Percentiles rank a stretch among this genome's conserved stretches.
phyloP scores from a whole-genome alignment of 495 filamentous ascomycete genomes.

The Darksidea phi region DNA sequence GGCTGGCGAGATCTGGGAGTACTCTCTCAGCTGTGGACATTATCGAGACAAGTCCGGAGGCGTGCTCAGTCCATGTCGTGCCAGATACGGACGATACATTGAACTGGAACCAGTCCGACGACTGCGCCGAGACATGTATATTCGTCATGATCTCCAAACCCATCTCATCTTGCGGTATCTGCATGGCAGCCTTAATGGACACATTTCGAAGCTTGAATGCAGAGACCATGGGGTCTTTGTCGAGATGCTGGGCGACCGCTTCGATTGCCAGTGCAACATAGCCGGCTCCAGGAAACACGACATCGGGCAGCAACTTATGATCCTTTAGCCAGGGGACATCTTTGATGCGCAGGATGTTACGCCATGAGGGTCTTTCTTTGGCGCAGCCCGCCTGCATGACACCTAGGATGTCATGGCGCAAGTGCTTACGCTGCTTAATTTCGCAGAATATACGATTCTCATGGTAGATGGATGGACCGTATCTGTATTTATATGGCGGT shows the following conservation, averaged over 20 bases:
- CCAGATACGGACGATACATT: conserved; percentile 12
- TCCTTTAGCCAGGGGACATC: conserved; percentile 29
- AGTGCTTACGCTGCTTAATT: conserved; percentile 1
- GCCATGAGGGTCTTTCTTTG: conserved; percentile 1
- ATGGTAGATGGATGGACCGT: conserved; percentile 17
- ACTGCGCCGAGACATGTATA: conserved; percentile 4
- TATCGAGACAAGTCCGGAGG: background rate
- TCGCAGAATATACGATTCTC: conserved; percentile 21
- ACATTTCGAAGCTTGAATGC: conserved; percentile 24
- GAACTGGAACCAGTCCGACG: conserved; percentile 21
- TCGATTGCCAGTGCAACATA: background rate
- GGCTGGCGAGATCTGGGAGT: background rate
- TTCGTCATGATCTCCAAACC: conserved; percentile 30
- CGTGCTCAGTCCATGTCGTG: background rate
- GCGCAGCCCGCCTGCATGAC: conserved; percentile 1
- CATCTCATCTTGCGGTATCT: conserved; percentile 29
- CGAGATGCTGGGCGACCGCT: background rate
- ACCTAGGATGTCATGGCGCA: conserved; percentile 25
- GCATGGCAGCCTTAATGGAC: conserved; percentile 16
- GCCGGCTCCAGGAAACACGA: background rate
- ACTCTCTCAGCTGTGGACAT: background rate
- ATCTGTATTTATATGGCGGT: conserved; percentile 21
- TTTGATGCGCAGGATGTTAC: conserved; percentile 22
- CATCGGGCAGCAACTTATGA: conserved; percentile 25
- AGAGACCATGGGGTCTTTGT: background rate